These are phyloP conservation scores for Leishmania tarentolae DNA, from an alignment of 208 protist species.

Conservation along the genomic window DNA sequence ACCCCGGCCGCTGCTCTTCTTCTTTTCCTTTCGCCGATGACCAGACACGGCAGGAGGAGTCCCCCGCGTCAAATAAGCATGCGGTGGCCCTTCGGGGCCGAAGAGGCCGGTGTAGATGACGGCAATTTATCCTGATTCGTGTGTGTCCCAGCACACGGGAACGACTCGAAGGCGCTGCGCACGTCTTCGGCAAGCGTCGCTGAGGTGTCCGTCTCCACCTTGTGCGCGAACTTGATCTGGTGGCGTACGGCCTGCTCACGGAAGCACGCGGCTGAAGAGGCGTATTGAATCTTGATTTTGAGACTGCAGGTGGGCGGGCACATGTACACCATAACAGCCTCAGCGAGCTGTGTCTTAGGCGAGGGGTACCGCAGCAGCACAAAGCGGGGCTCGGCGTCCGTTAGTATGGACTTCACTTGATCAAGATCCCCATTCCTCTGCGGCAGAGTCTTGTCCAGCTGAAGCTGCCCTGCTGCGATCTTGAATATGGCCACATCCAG, in stretches of 20 bases:
- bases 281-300: conserved; percentile 75
- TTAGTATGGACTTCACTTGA: conserved; percentile 33
- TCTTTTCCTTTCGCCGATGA: background rate
- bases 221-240: conserved; percentile 47
- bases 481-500: conserved; percentile 55
- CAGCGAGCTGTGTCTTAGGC: conserved; percentile 17
- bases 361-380: conserved; percentile 39
- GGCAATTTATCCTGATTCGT: conserved; percentile 4
- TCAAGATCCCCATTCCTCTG: conserved; percentile 22
- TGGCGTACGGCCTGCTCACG: conserved; percentile 42
- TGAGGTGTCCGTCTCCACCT: conserved; percentile 50
- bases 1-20: too few relatives aligned
- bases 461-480: conserved; percentile 31
- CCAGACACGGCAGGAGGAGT: background rate
- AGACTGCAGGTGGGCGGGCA: conserved; percentile 65
- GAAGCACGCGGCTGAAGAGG: conserved; percentile 71
- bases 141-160: conserved; percentile 7
- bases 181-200: conserved; percentile 50
- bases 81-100: conserved; percentile 42
- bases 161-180: conserved; percentile 42
- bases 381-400: conserved; percentile 38
- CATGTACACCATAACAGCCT: conserved; percentile 71
- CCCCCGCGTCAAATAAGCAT: conserved; percentile 52
- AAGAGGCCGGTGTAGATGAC: conserved; percentile 20
- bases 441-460: conserved; percentile 17